phyloP scores from a whole-genome alignment of 73 alveolate species.

The Diophrys sp. region DNA sequence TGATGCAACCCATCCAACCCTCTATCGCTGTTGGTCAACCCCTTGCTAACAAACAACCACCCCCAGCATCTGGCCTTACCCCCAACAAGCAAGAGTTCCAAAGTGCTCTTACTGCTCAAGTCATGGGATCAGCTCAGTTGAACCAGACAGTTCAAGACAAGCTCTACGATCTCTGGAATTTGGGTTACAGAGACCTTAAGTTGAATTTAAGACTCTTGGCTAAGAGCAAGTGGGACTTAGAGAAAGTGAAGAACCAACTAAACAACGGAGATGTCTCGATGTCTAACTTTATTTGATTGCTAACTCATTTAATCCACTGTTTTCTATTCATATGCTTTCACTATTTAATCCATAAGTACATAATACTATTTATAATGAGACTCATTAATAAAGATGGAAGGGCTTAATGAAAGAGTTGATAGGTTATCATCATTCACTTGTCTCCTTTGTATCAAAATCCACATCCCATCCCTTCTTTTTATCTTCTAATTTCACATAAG shows the following conservation, averaged over 20 bases:
- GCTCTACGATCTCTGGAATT: neutral
- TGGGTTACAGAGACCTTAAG: neutral
- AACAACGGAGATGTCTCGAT: neutral
- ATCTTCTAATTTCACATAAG: slow-evolving; percentile 41
- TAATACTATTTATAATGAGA: too few species aligned
- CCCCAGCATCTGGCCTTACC: too few species aligned
- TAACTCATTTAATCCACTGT: neutral
- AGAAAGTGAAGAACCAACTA: neutral
- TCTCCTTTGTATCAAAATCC: slow-evolving; percentile 39
- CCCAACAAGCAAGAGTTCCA: too few species aligned
- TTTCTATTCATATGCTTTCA: too few species aligned
- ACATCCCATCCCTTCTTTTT: slow-evolving; percentile 38
- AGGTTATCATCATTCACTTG: too few species aligned
- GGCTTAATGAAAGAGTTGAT: too few species aligned
- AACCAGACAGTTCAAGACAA: neutral
- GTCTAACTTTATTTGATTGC: neutral
- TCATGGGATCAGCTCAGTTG: neutral
- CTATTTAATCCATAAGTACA: too few species aligned
- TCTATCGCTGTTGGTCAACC: too few species aligned
- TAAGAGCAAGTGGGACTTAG: neutral
- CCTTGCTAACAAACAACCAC: too few species aligned
- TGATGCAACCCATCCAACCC: too few species aligned
- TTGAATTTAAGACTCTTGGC: neutral
- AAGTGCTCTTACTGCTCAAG: neutral
- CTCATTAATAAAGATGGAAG: too few species aligned